phyloP scores from a whole-genome alignment of 1,139 yeast genomes.

The Pichia sp. region DNA sequence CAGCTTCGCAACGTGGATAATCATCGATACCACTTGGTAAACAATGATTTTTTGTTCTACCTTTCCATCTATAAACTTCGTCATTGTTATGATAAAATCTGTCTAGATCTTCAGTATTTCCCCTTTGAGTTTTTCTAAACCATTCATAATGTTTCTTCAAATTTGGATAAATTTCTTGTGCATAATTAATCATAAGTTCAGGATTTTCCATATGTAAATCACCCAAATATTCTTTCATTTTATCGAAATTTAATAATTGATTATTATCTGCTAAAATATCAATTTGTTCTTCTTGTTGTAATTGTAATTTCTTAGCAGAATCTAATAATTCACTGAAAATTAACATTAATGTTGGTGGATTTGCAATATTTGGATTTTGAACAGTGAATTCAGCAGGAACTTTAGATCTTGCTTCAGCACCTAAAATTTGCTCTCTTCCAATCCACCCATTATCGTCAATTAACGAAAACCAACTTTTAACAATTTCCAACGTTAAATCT shows the following conservation, averaged over 20 bases:
- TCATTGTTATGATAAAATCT: constrained; percentile 43
- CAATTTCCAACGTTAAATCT: constrained; percentile 73
- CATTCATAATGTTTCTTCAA: constrained; percentile 74
- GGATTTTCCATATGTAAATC: constrained; percentile 53
- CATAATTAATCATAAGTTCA: constrained; percentile 54
- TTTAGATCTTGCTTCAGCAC: constrained; percentile 81
- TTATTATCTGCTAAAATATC: not conserved
- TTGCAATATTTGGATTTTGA: constrained; percentile 88
- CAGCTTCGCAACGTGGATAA: constrained; percentile 87
- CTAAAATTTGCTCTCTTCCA: constrained; percentile 91
- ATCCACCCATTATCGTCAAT: constrained; percentile 95
- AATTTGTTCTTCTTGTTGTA: constrained; percentile 1
- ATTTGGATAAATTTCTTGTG: constrained; percentile 66
- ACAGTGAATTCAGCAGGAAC: constrained; percentile 83
- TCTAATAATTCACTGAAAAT: constrained; percentile 65
- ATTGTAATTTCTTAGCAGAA: constrained; percentile 32
- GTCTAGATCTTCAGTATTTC: constrained; percentile 67
- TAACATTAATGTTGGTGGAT: constrained; percentile 91
- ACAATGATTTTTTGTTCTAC: constrained; percentile 79
- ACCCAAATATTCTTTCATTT: constrained; percentile 33
- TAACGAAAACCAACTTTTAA: constrained; percentile 80
- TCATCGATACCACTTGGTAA: constrained; percentile 94
- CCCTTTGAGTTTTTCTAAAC: constrained; percentile 79
- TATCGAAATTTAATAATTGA: constrained; percentile 14
- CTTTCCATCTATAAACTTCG: constrained; percentile 84